phyloP scores from a whole-genome alignment of 2,329 filamentous ascomycete species.

The Diaporthe capsici region DNA sequence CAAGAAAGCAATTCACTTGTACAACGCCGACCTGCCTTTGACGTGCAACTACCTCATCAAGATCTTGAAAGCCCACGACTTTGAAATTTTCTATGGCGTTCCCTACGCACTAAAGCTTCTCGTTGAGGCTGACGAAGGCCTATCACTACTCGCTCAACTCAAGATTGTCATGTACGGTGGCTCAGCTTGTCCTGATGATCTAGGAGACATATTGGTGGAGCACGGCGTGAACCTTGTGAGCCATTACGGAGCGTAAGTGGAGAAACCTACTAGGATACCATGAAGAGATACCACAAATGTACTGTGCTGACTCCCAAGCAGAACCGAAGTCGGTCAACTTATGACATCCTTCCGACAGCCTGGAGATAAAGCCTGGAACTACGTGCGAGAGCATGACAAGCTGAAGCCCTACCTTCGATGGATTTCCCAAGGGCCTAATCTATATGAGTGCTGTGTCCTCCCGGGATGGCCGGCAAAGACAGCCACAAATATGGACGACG shows the following conservation, averaged over 20 bases:
- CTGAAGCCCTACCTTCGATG: constrained; percentile 54
- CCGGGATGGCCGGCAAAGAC: constrained; percentile 56
- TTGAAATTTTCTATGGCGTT: constrained; percentile 72
- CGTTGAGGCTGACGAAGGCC: constrained; percentile 69
- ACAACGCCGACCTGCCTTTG: constrained; percentile 68
- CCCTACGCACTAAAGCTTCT: constrained; percentile 76
- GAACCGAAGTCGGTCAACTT: constrained; percentile 72
- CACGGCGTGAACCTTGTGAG: constrained; percentile 68
- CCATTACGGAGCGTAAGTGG: constrained; percentile 72
- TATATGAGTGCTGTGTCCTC: constrained; percentile 55
- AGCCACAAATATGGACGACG: constrained; percentile 49
- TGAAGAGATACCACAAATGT: no score
- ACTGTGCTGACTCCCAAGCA: no score
- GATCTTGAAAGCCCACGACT: constrained; percentile 57
- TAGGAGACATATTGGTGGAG: constrained; percentile 67
- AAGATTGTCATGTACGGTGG: constrained; percentile 71
- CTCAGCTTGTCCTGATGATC: constrained; percentile 70
- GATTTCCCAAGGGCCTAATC: constrained; percentile 51
- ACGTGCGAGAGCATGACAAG: constrained; percentile 63
- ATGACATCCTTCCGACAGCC: constrained; percentile 70
- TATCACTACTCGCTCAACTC: constrained; percentile 59
- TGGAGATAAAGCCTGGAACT: constrained; percentile 73
- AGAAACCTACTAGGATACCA: no score
- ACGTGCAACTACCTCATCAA: constrained; percentile 63
- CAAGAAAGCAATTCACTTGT: constrained; percentile 64